phyloP scores from a whole-genome alignment of 139 green algal genomes.

The Haematococcus sp. region DNA sequence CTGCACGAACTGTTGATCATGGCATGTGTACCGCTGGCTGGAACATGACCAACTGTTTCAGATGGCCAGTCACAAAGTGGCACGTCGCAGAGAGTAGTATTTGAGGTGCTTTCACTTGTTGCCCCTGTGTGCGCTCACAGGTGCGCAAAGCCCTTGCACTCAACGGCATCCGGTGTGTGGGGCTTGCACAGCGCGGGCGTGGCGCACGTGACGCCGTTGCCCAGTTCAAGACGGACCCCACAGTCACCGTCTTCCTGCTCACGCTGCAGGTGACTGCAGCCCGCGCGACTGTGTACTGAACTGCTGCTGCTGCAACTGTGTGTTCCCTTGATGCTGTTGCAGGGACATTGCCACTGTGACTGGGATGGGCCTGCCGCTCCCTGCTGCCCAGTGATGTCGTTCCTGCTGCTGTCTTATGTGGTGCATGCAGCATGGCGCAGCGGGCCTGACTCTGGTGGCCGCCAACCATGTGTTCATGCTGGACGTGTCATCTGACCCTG shows the following conservation, averaged over 20 bases:
- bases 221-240: slow-evolving; percentile 10
- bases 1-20: too few species aligned
- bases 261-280: not conserved
- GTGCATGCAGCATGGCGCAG: slow-evolving; percentile 3
- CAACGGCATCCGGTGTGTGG: slow-evolving; percentile 3
- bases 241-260: slow-evolving; percentile 10
- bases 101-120: not conserved
- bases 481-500: slow-evolving; percentile 72
- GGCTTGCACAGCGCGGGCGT: not conserved
- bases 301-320: too few species aligned
- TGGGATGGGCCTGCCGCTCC: too few species aligned
- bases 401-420: too few species aligned
- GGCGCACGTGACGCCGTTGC: slow-evolving; percentile 6
- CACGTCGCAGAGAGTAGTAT: too few species aligned
- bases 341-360: too few species aligned
- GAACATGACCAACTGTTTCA: too few species aligned
- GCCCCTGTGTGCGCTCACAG: not conserved
- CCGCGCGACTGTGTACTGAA: too few species aligned
- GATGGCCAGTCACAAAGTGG: too few species aligned
- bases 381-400: too few species aligned
- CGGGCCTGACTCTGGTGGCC: slow-evolving; percentile 42
- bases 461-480: slow-evolving; percentile 16
- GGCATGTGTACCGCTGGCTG: too few species aligned
- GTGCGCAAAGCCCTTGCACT: not conserved
- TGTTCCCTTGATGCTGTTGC: too few species aligned